Evolutionary conservation across 1,284 basidiomycete species (phyloP).

Genomic region (Taiwanofungus camphoratus): DNA sequence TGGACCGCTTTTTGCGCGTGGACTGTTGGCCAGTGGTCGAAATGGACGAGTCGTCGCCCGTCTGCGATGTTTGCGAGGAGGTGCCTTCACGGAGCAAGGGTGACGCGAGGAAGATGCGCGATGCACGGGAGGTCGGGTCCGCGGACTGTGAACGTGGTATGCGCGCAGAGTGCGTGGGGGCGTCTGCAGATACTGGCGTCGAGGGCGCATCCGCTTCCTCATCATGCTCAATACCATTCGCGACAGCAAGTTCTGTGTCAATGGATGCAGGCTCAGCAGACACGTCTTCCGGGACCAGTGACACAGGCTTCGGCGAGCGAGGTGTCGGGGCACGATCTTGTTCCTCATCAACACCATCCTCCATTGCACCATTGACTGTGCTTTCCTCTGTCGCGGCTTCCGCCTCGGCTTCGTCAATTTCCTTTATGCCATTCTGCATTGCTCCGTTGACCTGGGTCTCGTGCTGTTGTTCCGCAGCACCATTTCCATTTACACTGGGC

Average conservation of each 20-base stretch:
- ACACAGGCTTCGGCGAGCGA: conserved; percentile 20
- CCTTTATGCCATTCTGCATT: conserved; percentile 12
- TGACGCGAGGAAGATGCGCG: conserved; percentile 44
- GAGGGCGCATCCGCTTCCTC: conserved; percentile 27
- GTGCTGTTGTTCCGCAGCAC: not conserved
- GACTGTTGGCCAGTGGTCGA: conserved; percentile 40
- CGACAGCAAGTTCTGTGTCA: conserved; percentile 7
- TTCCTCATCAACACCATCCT: conserved; percentile 14
- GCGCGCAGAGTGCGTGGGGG: conserved; percentile 29
- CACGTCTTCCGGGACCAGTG: not conserved
- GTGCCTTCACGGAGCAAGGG: conserved; percentile 36
- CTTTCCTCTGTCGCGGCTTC: conserved; percentile 13
- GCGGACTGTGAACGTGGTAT: conserved; percentile 72
- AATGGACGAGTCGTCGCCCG: conserved; percentile 54
- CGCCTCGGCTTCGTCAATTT: conserved; percentile 10
- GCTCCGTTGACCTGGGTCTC: not conserved
- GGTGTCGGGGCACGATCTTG: conserved; percentile 23
- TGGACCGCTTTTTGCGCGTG: conserved; percentile 51
- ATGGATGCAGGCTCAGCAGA: not conserved
- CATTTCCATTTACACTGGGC: conserved; percentile 3
- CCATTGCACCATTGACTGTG: conserved; percentile 3
- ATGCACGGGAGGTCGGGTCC: conserved; percentile 55
- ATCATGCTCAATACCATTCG: conserved; percentile 16
- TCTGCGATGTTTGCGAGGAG: conserved; percentile 42
- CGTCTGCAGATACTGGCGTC: conserved; percentile 34